Conservation (phyloP, 2,329 filamentous ascomycete species). For the Teratosphaeria nubilosa region DNA sequence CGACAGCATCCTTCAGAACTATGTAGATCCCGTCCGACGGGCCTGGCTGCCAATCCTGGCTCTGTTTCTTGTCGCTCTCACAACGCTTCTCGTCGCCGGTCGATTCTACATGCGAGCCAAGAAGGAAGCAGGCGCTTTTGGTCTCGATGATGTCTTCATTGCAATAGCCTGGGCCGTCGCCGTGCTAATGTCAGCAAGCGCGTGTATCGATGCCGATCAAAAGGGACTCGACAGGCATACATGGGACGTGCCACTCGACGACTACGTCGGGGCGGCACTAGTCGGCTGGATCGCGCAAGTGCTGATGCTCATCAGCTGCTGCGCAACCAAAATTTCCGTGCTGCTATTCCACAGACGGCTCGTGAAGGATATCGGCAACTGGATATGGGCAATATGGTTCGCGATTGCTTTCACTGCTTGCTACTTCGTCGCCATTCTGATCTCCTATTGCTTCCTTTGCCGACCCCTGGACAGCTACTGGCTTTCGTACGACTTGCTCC, state of each 20-base stretch:
- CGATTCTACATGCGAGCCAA: slow-evolving; percentile 14
- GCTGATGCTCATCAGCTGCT: slow-evolving; percentile 4
- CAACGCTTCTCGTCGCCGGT: slow-evolving; percentile 12
- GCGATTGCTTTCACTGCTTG: slow-evolving; percentile 9
- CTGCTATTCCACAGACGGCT: slow-evolving; percentile 18
- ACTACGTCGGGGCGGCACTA: slow-evolving; percentile 1
- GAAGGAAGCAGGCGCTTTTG: slow-evolving; percentile 15
- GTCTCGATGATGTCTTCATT: slow-evolving; percentile 14
- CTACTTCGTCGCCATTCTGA: slow-evolving; percentile 8
- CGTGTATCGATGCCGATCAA: not conserved
- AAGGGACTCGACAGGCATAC: slow-evolving; percentile 5
- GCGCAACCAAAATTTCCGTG: slow-evolving; percentile 7
- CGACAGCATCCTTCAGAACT: slow-evolving; percentile 6
- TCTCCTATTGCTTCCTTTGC: slow-evolving; percentile 11
- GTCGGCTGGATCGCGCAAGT: slow-evolving; percentile 5
- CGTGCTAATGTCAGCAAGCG: not conserved
- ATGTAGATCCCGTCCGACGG: slow-evolving; percentile 13
- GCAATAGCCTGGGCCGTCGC: slow-evolving; percentile 1
- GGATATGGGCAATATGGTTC: slow-evolving; percentile 9
- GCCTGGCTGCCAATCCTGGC: slow-evolving; percentile 15
- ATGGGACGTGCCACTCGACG: slow-evolving; percentile 2
- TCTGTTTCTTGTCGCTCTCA: slow-evolving; percentile 8
- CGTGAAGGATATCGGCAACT: slow-evolving; percentile 13
- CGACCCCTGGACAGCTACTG: slow-evolving; percentile 13
- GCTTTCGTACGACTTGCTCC: slow-evolving; percentile 7